Conservation (phyloP, 2,329 filamentous ascomycete species). For the Aspergillus sp. region DNA sequence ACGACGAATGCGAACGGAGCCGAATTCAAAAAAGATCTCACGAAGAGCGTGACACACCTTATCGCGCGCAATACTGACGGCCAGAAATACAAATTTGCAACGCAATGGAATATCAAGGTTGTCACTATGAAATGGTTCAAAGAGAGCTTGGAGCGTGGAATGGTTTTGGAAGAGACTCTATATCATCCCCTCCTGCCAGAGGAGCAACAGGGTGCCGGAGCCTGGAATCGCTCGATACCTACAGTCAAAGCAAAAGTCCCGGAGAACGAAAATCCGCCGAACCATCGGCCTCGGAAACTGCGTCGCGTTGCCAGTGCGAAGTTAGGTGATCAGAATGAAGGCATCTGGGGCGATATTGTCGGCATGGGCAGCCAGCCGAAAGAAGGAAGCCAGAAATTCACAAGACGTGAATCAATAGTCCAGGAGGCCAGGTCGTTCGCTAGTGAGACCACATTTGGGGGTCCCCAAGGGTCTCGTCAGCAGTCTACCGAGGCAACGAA, state of each 20-base stretch:
- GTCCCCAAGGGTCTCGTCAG: constrained; percentile 23
- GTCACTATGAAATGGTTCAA: constrained; percentile 83
- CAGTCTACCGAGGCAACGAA: constrained; percentile 19
- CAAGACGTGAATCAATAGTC: constrained; percentile 23
- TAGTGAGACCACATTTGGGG: constrained; percentile 36
- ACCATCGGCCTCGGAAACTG: constrained; percentile 73
- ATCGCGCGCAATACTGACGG: constrained; percentile 77
- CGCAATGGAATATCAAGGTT: constrained; percentile 74
- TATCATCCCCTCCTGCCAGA: constrained; percentile 73
- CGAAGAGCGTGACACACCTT: constrained; percentile 81
- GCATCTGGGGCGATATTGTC: constrained; percentile 89
- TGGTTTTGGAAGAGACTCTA: constrained; percentile 83
- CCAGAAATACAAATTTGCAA: constrained; percentile 88
- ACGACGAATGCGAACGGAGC: constrained; percentile 70
- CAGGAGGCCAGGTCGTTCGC: constrained; percentile 39
- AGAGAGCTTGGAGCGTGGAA: constrained; percentile 78
- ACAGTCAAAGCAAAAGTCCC: constrained; percentile 29
- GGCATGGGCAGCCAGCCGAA: constrained; percentile 42
- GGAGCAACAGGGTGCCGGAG: constrained; percentile 72
- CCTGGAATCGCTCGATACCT: constrained; percentile 62
- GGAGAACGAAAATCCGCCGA: constrained; percentile 47
- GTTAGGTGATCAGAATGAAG: constrained; percentile 73
- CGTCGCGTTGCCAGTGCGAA: constrained; percentile 85
- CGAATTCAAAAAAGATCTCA: constrained; percentile 84
- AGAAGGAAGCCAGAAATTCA: constrained; percentile 16